Evolutionary conservation across 2,329 filamentous ascomycete genomes (phyloP), one percentile per base, ranked within the genome.

Genomic region (Sarocladium kiliense): DNA sequence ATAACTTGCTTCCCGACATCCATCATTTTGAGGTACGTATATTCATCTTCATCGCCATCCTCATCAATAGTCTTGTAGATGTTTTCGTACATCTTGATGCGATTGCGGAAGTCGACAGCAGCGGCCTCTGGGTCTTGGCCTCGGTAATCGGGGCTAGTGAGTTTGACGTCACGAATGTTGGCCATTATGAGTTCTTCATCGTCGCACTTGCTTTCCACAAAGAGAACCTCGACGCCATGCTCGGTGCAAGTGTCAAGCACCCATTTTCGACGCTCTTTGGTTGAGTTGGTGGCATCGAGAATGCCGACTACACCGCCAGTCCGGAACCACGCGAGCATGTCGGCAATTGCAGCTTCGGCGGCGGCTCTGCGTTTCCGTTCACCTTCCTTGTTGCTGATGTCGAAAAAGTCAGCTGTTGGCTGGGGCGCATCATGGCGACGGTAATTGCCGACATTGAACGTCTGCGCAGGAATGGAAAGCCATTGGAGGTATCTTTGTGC

Each of bases 131-230:
- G 94, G 67, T 99, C 94, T 70, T 96, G 91, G 55, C 92, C 94
- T 57, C 85, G 78, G 70, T 99, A 99, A 73, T 99, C 94, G 1
- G 94, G 94, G 56, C 90, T 96, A 25, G 91, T 96, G 2, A 91
- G 93, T 79, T 99, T 99, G 66, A 99, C 94, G 68, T 97, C 92
- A 61, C 92, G 85, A 62, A 99, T 97, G 71, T 99, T 99, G 77
- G 86, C 89, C 91, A 97, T 96, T 74, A 99, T 96, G 61, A 97
- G 77, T 44, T 93, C 88, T 69, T 97, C 92, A 63, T 97, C 87
- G 67, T 99, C 93, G 70, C 94, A 99, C 68, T 94, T 95, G 63
- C 90, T 96, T 77, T 99, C 94, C 49, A 99, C 94, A 63, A 96
- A 99, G 49, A 99, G 77, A 10, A 95, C 92, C 68, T 97, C 91